Evolutionary conservation across 2,329 filamentous ascomycete genomes (phyloP).

Genomic region (Chaetomium strumarium): DNA sequence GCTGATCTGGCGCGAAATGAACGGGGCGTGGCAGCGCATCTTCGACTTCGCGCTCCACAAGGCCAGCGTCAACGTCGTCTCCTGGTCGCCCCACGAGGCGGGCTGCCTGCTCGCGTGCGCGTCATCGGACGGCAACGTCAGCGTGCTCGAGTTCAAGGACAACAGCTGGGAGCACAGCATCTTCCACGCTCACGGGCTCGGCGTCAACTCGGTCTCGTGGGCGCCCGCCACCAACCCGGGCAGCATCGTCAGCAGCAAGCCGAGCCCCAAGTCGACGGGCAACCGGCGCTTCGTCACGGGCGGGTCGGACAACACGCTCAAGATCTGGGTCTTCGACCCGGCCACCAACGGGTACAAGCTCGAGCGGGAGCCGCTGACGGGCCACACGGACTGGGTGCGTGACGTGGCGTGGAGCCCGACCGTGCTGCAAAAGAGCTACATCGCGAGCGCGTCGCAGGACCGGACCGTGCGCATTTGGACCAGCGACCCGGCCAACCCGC

Average conservation of each 20-base stretch:
- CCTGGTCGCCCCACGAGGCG: constrained; percentile 95
- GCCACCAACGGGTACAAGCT: constrained; percentile 56
- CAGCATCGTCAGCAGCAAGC: constrained; percentile 70
- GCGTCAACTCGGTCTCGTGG: constrained; percentile 95
- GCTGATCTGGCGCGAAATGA: constrained; percentile 94
- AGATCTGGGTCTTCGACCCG: constrained; percentile 80
- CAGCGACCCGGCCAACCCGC: constrained; percentile 57
- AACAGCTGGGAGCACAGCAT: constrained; percentile 85
- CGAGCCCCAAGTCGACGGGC: constrained; percentile 52
- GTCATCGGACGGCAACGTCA: constrained; percentile 87
- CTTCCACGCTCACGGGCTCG: constrained; percentile 87
- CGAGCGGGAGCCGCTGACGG: constrained; percentile 60
- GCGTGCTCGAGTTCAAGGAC: constrained; percentile 94
- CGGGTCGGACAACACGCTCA: constrained; percentile 87
- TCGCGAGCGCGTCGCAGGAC: constrained; percentile 91
- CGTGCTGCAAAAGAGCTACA: constrained; percentile 91
- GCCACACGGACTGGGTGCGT: constrained; percentile 93
- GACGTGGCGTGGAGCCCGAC: constrained; percentile 97
- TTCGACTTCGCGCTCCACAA: constrained; percentile 93
- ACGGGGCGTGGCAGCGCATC: constrained; percentile 71
- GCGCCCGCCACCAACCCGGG: constrained; percentile 80
- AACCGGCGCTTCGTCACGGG: constrained; percentile 88
- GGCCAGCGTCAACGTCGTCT: constrained; percentile 91
- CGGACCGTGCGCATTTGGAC: constrained; percentile 99
- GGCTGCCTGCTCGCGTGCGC: constrained; percentile 94